Percentiles rank a stretch among this genome's conserved stretches.
Evolutionary conservation across 495 filamentous ascomycete species (phyloP).

Genomic region (Aspergillus mulundensis): DNA sequence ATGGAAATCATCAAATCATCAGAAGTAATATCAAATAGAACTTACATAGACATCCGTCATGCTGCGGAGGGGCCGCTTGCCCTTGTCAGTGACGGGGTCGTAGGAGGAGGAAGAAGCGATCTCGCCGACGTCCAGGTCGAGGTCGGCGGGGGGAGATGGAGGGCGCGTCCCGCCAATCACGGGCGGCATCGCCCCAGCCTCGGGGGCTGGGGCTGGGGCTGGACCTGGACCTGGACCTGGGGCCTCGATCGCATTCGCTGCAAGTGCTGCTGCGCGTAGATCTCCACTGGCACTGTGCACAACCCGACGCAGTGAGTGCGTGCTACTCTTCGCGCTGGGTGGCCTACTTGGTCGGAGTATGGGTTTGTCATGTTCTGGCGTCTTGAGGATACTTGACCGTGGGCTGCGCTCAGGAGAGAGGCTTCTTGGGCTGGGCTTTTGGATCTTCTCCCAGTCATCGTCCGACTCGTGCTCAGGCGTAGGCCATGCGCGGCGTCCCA

Average conservation of each 20-base stretch:
- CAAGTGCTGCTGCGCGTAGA: constrained; percentile 52
- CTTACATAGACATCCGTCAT: constrained; percentile 95
- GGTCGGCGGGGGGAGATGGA: constrained; percentile 18
- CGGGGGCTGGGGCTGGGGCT: not conserved
- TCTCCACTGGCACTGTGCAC: constrained; percentile 75
- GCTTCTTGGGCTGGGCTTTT: constrained; percentile 5
- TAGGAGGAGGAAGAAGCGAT: constrained; percentile 59
- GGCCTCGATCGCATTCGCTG: not conserved
- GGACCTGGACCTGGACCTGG: not conserved
- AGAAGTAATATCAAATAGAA: constrained; percentile 23
- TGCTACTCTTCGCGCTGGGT: constrained; percentile 23
- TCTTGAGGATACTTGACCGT: constrained; percentile 18
- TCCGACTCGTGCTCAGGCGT: constrained; percentile 42
- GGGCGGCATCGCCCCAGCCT: not conserved
- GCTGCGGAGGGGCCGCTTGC: constrained; percentile 74
- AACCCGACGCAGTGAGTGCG: constrained; percentile 66
- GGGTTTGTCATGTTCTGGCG: constrained; percentile 34
- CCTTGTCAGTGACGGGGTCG: constrained; percentile 78
- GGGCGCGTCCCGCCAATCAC: constrained; percentile 11
- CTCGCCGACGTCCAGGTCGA: constrained; percentile 38
- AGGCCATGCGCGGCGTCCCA: constrained; percentile 49
- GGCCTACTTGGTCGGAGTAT: constrained; percentile 33
- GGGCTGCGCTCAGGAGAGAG: constrained; percentile 1
- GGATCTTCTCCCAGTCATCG: constrained; percentile 18
- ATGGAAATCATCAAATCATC: constrained; percentile 27